Evolutionary conservation across 257 asterid genomes (phyloP).

Genomic region (Gardenia jasminoides): DNA sequence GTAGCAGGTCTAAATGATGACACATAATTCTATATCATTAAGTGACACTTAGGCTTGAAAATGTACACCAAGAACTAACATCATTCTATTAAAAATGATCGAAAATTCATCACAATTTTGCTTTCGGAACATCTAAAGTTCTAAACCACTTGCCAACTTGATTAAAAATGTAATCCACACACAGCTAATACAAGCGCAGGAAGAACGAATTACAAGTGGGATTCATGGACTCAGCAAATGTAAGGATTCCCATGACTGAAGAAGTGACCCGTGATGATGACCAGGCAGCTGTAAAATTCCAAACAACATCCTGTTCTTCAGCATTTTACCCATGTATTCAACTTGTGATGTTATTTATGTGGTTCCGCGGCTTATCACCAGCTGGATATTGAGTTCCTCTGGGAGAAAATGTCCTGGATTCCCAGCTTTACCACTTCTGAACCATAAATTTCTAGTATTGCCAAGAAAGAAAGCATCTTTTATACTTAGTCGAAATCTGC

Average conservation of each 20-base stretch:
- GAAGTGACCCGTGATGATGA: slow-evolving; percentile 7
- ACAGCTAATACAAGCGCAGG: background rate
- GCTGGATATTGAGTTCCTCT: background rate
- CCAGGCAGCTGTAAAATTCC: background rate
- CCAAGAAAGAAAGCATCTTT: background rate
- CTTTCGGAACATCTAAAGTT: background rate
- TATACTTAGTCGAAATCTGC: background rate
- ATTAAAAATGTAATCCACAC: background rate
- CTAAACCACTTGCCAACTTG: background rate
- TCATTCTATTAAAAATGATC: background rate
- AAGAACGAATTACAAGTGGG: background rate
- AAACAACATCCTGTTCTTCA: background rate
- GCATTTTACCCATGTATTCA: background rate
- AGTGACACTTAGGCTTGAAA: too few relatives aligned
- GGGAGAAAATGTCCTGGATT: background rate
- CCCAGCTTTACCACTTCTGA: background rate
- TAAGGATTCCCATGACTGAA: background rate
- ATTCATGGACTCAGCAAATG: background rate
- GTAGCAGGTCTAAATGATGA: too few relatives aligned
- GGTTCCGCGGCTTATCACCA: background rate
- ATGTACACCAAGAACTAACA: background rate
- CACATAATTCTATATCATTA: too few relatives aligned
- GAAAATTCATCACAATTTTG: background rate
- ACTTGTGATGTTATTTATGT: slow-evolving; percentile 9
- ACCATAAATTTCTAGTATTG: background rate